Conservation (phyloP, 1,284 basidiomycete species). For the Golubevia sp. region DNA sequence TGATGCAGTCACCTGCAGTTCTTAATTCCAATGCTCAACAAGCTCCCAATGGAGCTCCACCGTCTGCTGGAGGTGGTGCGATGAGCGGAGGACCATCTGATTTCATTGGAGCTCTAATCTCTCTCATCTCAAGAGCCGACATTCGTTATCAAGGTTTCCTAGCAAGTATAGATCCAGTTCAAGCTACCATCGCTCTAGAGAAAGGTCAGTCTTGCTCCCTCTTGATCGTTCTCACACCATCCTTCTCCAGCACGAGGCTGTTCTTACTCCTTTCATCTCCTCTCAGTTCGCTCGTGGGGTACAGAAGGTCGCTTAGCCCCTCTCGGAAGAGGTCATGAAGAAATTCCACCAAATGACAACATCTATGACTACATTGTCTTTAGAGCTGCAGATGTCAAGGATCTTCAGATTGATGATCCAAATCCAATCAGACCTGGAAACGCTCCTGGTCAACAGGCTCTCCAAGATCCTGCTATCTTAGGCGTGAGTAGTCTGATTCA, state of each 20-base stretch:
- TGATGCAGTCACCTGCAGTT: constrained; percentile 1
- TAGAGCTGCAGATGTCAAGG: constrained; percentile 57
- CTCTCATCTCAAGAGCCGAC: constrained; percentile 54
- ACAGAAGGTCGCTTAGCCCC: constrained; percentile 45
- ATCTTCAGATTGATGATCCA: constrained; percentile 58
- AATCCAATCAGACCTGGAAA: constrained; percentile 22
- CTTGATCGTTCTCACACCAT: neutral
- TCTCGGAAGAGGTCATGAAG: constrained; percentile 30
- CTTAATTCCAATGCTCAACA: constrained; percentile 7
- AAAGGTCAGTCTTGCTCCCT: constrained; percentile 19
- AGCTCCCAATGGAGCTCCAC: constrained; percentile 18
- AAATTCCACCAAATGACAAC: constrained; percentile 49
- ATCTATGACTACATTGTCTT: constrained; percentile 60
- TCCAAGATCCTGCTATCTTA: constrained; percentile 49
- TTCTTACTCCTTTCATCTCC: neutral
- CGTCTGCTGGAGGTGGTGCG: constrained; percentile 18
- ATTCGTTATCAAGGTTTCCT: constrained; percentile 58
- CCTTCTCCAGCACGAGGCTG: neutral
- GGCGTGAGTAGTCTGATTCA: constrained; percentile 29
- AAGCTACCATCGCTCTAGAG: constrained; percentile 56
- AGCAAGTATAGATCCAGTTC: constrained; percentile 48
- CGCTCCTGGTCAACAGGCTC: constrained; percentile 14
- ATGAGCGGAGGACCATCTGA: constrained; percentile 41
- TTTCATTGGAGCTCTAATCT: constrained; percentile 58
- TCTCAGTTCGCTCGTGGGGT: constrained; percentile 53